These are phyloP conservation scores for Salix viminalis DNA, from an alignment of 345 rosid species.

Conservation along the genomic window DNA sequence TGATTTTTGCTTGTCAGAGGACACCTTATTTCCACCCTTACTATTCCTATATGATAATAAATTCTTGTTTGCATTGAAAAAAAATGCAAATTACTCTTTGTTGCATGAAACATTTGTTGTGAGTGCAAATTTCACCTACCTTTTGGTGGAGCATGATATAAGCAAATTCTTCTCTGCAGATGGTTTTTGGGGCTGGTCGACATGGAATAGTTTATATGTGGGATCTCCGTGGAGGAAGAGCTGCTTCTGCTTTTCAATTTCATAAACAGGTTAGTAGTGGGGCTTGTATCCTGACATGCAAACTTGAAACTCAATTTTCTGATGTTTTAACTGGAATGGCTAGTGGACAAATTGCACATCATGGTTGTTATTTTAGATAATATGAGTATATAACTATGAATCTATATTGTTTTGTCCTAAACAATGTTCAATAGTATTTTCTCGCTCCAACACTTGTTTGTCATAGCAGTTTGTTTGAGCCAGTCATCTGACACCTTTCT, in stretches of 20 bases:
- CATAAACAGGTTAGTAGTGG: slow-evolving; percentile 48
- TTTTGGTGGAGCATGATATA: slow-evolving; percentile 3
- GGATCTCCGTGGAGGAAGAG: slow-evolving; percentile 93
- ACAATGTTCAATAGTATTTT: not conserved
- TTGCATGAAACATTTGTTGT: no score
- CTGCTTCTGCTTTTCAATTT: slow-evolving; percentile 58
- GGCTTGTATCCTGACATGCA: not conserved
- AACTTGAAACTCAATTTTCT: not conserved
- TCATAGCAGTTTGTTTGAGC: not conserved
- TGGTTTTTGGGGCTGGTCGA: slow-evolving; percentile 72
- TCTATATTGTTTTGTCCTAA: not conserved
- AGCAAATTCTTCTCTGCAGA: slow-evolving; percentile 34
- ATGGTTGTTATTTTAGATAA: no score
- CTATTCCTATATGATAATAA: no score
- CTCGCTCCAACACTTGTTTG: not conserved
- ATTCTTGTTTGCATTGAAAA: no score
- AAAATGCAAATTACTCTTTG: no score
- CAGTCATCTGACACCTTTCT: not conserved
- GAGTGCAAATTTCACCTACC: not conserved
- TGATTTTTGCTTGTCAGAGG: no score
- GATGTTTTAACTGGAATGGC: not conserved
- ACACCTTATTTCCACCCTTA: no score
- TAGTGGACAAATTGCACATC: no score
- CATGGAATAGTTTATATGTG: slow-evolving; percentile 64
- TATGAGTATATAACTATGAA: not conserved